Percentiles rank a stretch among this genome's conserved stretches.
These are phyloP conservation scores for Beta vulgaris DNA, from an alignment of 148 eudicot genomes.

Conservation along the genomic window DNA sequence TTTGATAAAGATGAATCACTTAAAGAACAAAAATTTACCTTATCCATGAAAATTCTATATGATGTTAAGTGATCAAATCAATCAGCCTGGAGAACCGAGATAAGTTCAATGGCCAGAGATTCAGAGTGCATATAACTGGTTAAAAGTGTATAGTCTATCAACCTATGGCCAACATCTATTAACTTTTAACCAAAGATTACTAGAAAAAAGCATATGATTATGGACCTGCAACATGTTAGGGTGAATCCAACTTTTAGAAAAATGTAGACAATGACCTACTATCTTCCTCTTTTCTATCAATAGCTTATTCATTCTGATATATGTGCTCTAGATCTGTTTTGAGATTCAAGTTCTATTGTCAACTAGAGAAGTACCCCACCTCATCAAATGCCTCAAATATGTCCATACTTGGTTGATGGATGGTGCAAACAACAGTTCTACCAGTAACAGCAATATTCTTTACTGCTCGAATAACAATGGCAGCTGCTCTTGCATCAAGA, in stretches of 20 bases:
- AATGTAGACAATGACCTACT: background rate
- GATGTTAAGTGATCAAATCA: background rate
- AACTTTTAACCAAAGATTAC: background rate
- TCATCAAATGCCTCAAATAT: constrained; percentile 90
- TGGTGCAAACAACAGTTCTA: constrained; percentile 88
- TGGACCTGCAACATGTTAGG: background rate
- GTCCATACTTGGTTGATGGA: constrained; percentile 89
- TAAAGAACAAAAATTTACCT: background rate
- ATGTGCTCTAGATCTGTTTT: background rate
- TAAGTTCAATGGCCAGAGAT: background rate
- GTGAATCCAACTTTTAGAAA: background rate
- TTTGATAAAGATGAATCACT: background rate
- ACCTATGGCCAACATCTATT: background rate
- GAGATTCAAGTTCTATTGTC: background rate
- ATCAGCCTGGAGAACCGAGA: background rate
- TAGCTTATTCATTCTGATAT: background rate
- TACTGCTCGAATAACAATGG: constrained; percentile 77
- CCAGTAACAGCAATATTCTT: constrained; percentile 70
- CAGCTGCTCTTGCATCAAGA: constrained; percentile 84
- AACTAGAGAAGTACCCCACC: constrained; percentile 33
- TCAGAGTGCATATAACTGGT: background rate
- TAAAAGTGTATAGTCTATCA: background rate
- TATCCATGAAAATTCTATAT: background rate
- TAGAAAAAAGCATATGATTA: background rate
- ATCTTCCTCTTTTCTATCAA: background rate